Evolutionary conservation across 2,329 filamentous ascomycete species (phyloP).

Genomic region (Clonostachys chloroleuca): DNA sequence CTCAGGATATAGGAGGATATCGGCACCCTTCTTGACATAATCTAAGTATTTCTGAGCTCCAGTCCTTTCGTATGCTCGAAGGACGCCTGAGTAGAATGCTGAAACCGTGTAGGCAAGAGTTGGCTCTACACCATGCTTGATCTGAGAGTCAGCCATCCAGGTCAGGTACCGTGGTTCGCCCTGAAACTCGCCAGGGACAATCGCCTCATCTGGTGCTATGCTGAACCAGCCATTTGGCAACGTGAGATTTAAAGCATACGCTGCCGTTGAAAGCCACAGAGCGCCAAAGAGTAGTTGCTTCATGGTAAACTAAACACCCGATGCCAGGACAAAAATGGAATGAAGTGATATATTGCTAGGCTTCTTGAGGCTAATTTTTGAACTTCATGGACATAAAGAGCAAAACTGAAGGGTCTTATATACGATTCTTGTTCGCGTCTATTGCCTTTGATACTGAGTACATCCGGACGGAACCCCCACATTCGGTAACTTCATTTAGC

Average conservation of each 20-base stretch:
- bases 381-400: background rate
- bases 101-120: constrained; percentile 37
- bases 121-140: constrained; percentile 28
- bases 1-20: constrained; percentile 32
- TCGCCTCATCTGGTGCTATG: background rate
- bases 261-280: too few relatives aligned
- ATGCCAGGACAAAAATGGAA: background rate
- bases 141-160: constrained; percentile 39
- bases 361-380: too few relatives aligned
- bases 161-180: background rate
- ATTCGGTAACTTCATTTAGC: too few relatives aligned
- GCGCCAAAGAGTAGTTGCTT: too few relatives aligned
- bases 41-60: constrained; percentile 33
- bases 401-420: background rate
- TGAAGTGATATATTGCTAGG: background rate
- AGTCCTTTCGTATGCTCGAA: constrained; percentile 37
- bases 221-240: constrained; percentile 2
- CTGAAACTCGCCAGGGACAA: background rate
- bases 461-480: too few relatives aligned
- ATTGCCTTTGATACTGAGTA: too few relatives aligned
- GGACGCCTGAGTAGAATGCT: constrained; percentile 40
- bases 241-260: background rate
- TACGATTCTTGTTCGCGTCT: too few relatives aligned
- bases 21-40: constrained; percentile 38
- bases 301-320: background rate